These are phyloP conservation scores for Phalaenopsis aphrodite DNA, from an alignment of 106 monocot genomes.

Conservation along the genomic window DNA sequence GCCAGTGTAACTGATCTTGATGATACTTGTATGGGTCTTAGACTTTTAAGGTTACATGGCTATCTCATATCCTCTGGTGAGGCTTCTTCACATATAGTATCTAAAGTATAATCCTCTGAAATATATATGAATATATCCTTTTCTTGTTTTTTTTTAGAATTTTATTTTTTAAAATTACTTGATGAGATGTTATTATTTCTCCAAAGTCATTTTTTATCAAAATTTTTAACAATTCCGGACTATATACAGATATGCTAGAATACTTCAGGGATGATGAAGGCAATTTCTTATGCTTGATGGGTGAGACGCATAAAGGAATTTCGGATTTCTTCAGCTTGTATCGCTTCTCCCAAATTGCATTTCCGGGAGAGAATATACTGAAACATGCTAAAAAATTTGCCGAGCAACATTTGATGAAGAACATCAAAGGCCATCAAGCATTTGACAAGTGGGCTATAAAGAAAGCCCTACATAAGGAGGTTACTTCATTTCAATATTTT, in stretches of 20 bases:
- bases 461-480: constrained; percentile 5
- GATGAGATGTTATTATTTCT: no score
- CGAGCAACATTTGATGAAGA: constrained; percentile 1
- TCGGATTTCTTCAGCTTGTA: constrained; percentile 34
- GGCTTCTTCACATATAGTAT: not conserved
- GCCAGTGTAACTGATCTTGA: constrained; percentile 17
- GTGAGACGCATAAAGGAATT: constrained; percentile 26
- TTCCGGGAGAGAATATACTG: constrained; percentile 30
- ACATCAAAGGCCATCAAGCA: constrained; percentile 9
- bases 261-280: constrained; percentile 20
- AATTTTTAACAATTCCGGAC: not conserved
- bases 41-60: constrained; percentile 20
- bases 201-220: not conserved
- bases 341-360: constrained; percentile 23
- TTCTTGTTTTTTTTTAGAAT: not conserved
- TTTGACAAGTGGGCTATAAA: constrained; percentile 28
- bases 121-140: not conserved
- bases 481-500: not conserved
- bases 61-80: constrained; percentile 23
- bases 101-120: no score
- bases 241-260: constrained; percentile 11
- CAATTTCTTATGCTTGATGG: constrained; percentile 19
- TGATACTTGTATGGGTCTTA: constrained; percentile 30
- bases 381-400: constrained; percentile 23
- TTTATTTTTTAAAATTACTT: not conserved